Evolutionary conservation across 176 grass and related monocot species (phyloP), one percentile per base, ranked within the genome.

Genomic region (Phyllostachys edulis): DNA sequence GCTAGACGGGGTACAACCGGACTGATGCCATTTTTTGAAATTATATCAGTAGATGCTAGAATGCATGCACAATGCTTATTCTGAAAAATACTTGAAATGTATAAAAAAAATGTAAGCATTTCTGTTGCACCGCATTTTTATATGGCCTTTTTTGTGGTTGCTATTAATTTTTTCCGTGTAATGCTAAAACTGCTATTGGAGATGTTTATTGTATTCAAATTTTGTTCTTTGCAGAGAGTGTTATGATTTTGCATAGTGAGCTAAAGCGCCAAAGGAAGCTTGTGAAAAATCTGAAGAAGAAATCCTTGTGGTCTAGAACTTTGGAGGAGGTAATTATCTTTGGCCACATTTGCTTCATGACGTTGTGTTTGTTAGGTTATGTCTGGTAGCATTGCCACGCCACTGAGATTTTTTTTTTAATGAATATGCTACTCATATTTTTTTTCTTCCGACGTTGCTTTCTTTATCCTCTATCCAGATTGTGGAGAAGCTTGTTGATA

Each of bases 401-500:
- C n/a, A 32, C 24, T 17, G 1, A 13, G 9, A 61, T 42, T 47
- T 47, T 16, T 16, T 44, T 45, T 37, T 7, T 38, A 9, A 45
- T 68, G 9, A 77, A 54, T 62, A 34, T n/a, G 18, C 15, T 74
- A 24, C 63, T 40, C 34, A 34, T 40, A 37, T 34, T 6, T 56
- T 47, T 10, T 61, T 66, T 26, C 18, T 54, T 67, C 42, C 49
- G 23, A 90, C 4, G 69, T n/a, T 66, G 45, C 9, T 71, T 80
- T 73, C 14, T 4, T 41, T 70, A 18, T 67, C 6, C 38, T 69
- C n/a, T 80, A 67, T 90, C 15, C 85, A 98, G 95, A 77, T 98
- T 41, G 96, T 98, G 73, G 93, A 98, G 44, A 98, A 96, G 85
- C 96, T 98, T 85, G 96, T 96, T 41, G 93, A 98, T n/a, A 80